Evolutionary conservation across 352 stramenopile species (phyloP).

Genomic region (Phytophthora pseudosyringae): DNA sequence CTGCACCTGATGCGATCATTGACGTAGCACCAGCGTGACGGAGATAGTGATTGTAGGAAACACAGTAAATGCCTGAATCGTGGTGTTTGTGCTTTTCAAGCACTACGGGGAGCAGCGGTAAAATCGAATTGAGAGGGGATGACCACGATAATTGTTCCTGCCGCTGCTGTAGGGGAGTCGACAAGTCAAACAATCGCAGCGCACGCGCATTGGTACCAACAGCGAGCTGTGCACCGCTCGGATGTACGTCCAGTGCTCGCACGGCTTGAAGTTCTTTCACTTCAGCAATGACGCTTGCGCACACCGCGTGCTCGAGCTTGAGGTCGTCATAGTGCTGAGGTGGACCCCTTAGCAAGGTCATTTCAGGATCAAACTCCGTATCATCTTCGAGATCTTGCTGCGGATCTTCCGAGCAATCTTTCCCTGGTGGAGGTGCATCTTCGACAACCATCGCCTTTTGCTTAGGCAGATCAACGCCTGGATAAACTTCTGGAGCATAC

Average conservation of each 20-base stretch:
- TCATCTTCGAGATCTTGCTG: constrained; percentile 9
- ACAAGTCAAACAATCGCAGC: constrained; percentile 60
- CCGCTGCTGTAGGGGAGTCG: constrained; percentile 22
- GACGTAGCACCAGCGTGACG: background rate
- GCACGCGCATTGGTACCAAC: constrained; percentile 72
- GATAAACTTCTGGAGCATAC: background rate
- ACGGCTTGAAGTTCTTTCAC: constrained; percentile 62
- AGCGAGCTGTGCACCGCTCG: constrained; percentile 46
- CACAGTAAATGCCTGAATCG: constrained; percentile 59
- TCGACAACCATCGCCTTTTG: background rate
- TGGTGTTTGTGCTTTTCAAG: constrained; percentile 73
- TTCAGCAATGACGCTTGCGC: constrained; percentile 58
- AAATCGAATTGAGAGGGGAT: constrained; percentile 29
- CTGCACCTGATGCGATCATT: constrained; percentile 63
- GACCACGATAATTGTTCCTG: constrained; percentile 10
- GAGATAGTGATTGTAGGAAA: constrained; percentile 46
- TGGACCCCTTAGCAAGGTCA: background rate
- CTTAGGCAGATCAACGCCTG: background rate
- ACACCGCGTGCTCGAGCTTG: constrained; percentile 47
- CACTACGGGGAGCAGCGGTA: constrained; percentile 59
- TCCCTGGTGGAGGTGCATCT: background rate
- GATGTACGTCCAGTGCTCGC: constrained; percentile 55
- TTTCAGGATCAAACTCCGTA: background rate
- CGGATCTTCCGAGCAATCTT: constrained; percentile 2
- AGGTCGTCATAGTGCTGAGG: constrained; percentile 44